Evolutionary conservation across 1,139 yeast species (phyloP), one percentile per base, ranked within the genome.

Genomic region (Sugiyamaella xylanicola): DNA sequence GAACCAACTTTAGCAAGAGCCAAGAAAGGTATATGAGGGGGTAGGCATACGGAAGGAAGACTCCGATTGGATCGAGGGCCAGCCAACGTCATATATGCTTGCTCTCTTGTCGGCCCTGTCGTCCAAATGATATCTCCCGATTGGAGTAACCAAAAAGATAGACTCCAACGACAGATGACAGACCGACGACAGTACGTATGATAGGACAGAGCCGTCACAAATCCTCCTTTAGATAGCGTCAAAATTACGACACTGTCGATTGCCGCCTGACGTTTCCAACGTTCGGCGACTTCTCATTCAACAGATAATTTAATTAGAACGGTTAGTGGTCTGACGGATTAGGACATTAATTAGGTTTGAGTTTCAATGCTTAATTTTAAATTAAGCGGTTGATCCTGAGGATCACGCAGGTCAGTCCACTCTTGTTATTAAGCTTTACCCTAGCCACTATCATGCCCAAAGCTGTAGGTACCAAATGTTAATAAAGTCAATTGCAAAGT

Each of bases 341-440:
- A n/a, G n/a, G n/a, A n/a, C n/a, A n/a, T n/a, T n/a, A 43, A 22
- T 19, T 9, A 20, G 15, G 45, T 16, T 43, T 5, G 29, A 15
- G 32, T 27, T 27, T 43, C 17, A 32, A n/a, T 29, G 47, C 29
- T 43, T 45, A 45, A 45, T 16, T 32, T 43, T 19, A n/a, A 43
- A 43, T 43, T n/a, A 27, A 15, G 29, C 27, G 37, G 44, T 17
- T 15, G 47, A 43, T 43, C 36, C 37, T 41, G 22, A 27, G 37
- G 37, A 32, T 32, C 37, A n/a, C 37, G 37, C 37, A 32, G 15
- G 37, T 32, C 37, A 15, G 37, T 32, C 37, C 37, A 32, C 37
- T 32, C 13, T 8, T 11, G 15, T 8, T n/a, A 13, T 32, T 32
- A 32, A 32, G 15, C 37, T 32, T 32, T 32, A 9, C 19, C 46